Evolutionary conservation across 2,329 filamentous ascomycete genomes (phyloP).

Genomic region (Neofusicoccum sp.): DNA sequence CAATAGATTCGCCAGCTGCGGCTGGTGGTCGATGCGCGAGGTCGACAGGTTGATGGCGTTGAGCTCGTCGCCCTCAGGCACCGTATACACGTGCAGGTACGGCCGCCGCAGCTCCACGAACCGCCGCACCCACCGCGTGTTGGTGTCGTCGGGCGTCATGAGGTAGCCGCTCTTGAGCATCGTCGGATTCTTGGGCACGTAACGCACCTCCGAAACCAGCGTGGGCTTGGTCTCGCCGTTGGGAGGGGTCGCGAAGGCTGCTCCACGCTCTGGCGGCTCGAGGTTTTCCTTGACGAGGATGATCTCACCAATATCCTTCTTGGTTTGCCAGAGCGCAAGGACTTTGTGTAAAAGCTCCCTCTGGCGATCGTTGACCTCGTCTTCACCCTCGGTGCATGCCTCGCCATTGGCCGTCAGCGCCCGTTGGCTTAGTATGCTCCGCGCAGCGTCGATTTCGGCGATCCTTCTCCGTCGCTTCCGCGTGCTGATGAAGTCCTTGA

Average conservation of each 20-base stretch:
- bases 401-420: conserved; percentile 26
- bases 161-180: conserved; percentile 85
- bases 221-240: conserved; percentile 54
- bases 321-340: conserved; percentile 62
- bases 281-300: conserved; percentile 55
- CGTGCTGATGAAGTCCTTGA: conserved; percentile 79
- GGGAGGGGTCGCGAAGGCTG: conserved; percentile 40
- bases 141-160: conserved; percentile 77
- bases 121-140: conserved; percentile 82
- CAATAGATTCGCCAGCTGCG: conserved; percentile 78
- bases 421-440: conserved; percentile 62
- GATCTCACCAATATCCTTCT: conserved; percentile 43
- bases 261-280: conserved; percentile 66
- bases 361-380: conserved; percentile 31
- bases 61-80: conserved; percentile 83
- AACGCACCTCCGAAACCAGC: conserved; percentile 73
- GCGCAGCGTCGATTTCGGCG: conserved; percentile 75
- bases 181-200: conserved; percentile 69
- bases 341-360: conserved; percentile 51
- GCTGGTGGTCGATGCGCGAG: conserved; percentile 86
- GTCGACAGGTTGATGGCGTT: conserved; percentile 86
- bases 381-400: conserved; percentile 23
- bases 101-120: conserved; percentile 90
- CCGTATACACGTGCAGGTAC: conserved; percentile 86
- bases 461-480: conserved; percentile 71